These are phyloP conservation scores for Arthrobotrys entomopaga DNA, from an alignment of 2,329 filamentous ascomycete genomes.

Conservation along the genomic window DNA sequence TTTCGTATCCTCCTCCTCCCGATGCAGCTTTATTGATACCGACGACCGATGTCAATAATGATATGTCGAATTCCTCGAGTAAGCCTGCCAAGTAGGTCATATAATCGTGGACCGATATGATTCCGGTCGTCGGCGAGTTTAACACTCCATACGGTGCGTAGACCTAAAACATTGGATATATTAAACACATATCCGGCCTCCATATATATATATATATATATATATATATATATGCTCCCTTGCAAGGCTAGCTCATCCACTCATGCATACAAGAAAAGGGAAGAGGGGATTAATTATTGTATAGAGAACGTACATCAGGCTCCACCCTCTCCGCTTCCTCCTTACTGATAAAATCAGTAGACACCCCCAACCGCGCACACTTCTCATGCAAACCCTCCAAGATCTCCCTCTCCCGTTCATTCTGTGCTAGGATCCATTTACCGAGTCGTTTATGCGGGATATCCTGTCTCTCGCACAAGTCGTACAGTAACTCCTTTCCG, in stretches of 20 bases:
- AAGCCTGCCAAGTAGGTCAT: conserved; percentile 83
- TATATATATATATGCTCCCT: too few species aligned
- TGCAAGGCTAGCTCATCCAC: too few species aligned
- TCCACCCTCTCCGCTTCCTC: conserved; percentile 74
- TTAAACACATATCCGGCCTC: too few species aligned
- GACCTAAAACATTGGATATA: conserved; percentile 26
- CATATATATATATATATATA: too few species aligned
- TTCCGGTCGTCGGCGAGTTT: conserved; percentile 87
- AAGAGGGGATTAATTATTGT: conserved; percentile 60
- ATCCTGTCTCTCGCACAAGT: conserved; percentile 73
- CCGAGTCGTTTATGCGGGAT: conserved; percentile 80
- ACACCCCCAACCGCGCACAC: conserved; percentile 68
- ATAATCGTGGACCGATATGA: conserved; percentile 84
- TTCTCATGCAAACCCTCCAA: conserved; percentile 67
- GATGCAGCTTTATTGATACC: conserved; percentile 66
- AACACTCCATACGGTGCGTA: conserved; percentile 71
- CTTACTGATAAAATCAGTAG: conserved; percentile 74
- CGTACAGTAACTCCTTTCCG: conserved; percentile 81
- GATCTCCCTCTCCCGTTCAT: conserved; percentile 73
- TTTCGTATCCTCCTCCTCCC: conserved; percentile 75
- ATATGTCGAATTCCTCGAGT: conserved; percentile 77
- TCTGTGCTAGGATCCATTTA: conserved; percentile 96
- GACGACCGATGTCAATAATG: conserved; percentile 70
- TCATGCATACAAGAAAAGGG: not conserved
- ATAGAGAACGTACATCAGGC: conserved; percentile 72